Evolutionary conservation across 2,329 filamentous ascomycete genomes (phyloP).

Genomic region (Colletotrichum musicola): DNA sequence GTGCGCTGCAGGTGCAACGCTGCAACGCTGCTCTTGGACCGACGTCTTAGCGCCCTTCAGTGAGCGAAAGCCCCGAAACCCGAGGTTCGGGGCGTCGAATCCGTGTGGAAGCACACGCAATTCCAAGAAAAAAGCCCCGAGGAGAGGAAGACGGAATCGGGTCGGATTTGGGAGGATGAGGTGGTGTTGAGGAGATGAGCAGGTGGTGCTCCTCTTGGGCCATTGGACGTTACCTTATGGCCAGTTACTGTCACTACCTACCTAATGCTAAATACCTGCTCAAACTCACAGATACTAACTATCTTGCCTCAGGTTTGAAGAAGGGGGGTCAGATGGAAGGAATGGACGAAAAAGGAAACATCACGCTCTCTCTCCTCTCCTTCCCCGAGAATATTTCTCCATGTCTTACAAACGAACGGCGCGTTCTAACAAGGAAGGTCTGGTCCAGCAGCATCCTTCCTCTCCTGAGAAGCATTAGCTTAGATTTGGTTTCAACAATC

Average conservation of each 20-base stretch:
- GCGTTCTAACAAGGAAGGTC: too few relatives aligned
- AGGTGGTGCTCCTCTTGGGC: background rate
- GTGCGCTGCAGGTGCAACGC: conserved; percentile 16
- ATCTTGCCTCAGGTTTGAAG: too few relatives aligned
- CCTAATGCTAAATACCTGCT: too few relatives aligned
- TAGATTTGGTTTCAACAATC: too few relatives aligned
- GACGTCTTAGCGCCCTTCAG: background rate
- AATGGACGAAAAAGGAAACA: too few relatives aligned
- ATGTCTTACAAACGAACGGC: too few relatives aligned
- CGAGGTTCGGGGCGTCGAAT: conserved; percentile 14
- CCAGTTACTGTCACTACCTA: background rate
- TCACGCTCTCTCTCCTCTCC: too few relatives aligned
- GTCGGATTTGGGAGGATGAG: background rate
- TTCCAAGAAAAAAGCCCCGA: background rate
- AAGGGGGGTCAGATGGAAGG: too few relatives aligned
- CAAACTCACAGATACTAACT: too few relatives aligned
- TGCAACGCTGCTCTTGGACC: conserved; percentile 3
- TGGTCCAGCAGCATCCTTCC: too few relatives aligned
- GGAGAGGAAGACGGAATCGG: conserved; percentile 2
- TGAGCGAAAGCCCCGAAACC: conserved; percentile 21
- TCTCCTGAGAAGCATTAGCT: too few relatives aligned
- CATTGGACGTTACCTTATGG: background rate
- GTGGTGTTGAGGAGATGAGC: background rate
- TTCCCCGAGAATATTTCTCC: too few relatives aligned
- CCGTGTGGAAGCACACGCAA: background rate